phyloP scores from a whole-genome alignment of 2,329 filamentous ascomycete genomes.

The Acrodontium crateriforme region DNA sequence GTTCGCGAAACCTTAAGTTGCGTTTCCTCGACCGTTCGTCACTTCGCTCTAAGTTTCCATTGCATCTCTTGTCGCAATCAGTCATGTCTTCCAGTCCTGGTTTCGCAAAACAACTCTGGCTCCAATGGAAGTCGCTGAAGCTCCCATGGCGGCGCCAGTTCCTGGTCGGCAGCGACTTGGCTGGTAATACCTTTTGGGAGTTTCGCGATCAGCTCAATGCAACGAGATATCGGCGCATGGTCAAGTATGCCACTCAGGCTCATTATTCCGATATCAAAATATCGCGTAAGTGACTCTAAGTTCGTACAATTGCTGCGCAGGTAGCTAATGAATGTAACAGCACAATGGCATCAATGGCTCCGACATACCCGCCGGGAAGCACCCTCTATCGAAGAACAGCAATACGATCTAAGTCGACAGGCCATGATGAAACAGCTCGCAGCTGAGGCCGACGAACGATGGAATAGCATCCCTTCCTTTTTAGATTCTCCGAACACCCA shows the following conservation, averaged over 20 bases:
- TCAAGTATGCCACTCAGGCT: slow-evolving; percentile 36
- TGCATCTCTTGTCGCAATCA: too few species aligned
- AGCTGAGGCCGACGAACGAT: slow-evolving; percentile 45
- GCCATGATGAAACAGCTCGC: slow-evolving; percentile 46
- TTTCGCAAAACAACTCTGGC: slow-evolving; percentile 36
- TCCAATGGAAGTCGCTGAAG: slow-evolving; percentile 47
- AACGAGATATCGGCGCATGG: slow-evolving; percentile 43
- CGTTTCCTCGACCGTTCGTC: too few species aligned
- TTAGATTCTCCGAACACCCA: slow-evolving; percentile 40
- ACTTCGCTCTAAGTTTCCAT: too few species aligned
- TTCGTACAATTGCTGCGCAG: too few species aligned
- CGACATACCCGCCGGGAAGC: slow-evolving; percentile 44
- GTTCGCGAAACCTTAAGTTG: too few species aligned
- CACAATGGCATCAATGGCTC: slow-evolving; percentile 57
- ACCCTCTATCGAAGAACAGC: slow-evolving; percentile 45
- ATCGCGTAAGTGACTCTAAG: slow-evolving; percentile 40
- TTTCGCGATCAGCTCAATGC: slow-evolving; percentile 45
- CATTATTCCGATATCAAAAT: slow-evolving; percentile 48
- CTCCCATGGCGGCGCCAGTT: slow-evolving; percentile 49
- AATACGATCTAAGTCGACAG: slow-evolving; percentile 42
- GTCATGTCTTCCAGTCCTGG: slow-evolving; percentile 27
- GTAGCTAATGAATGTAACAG: too few species aligned
- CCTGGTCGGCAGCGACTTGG: slow-evolving; percentile 46
- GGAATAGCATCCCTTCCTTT: slow-evolving; percentile 45
- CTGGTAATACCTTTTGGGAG: slow-evolving; percentile 54